phyloP scores from a whole-genome alignment of 2,329 filamentous ascomycete species.

The Neofusicoccum cordaticola region DNA sequence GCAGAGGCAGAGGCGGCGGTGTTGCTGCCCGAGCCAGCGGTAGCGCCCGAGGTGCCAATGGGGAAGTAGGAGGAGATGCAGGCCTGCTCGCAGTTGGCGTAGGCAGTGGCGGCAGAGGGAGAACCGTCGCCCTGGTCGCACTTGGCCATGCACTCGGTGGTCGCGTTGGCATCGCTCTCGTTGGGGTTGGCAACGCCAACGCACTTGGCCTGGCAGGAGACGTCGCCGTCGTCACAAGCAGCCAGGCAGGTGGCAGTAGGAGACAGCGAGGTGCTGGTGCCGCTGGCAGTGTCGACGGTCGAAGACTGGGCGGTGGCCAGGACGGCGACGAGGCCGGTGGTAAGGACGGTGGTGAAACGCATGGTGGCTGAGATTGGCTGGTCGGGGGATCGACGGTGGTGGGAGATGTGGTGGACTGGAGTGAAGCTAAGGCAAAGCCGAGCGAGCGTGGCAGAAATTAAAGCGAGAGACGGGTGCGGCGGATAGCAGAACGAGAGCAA shows the following conservation, averaged over 20 bases:
- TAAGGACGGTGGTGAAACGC: slow-evolving; percentile 44
- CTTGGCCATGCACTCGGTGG: slow-evolving; percentile 50
- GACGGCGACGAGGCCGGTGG: slow-evolving; percentile 44
- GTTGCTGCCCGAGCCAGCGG: slow-evolving; percentile 19
- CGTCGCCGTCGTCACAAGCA: slow-evolving; percentile 43
- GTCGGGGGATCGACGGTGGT: slow-evolving; percentile 11
- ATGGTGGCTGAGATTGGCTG: slow-evolving; percentile 28
- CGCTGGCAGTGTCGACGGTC: slow-evolving; percentile 33
- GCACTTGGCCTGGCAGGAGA: slow-evolving; percentile 53
- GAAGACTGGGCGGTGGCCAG: slow-evolving; percentile 22
- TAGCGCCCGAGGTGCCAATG: slow-evolving; percentile 32
- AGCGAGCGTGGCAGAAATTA: slow-evolving; percentile 20
- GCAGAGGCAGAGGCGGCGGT: slow-evolving; percentile 25
- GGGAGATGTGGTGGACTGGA: neutral
- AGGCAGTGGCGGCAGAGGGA: slow-evolving; percentile 44
- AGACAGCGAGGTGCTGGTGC: slow-evolving; percentile 29
- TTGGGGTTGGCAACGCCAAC: slow-evolving; percentile 52
- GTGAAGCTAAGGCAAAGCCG: neutral
- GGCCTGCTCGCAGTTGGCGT: slow-evolving; percentile 46
- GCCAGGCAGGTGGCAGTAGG: slow-evolving; percentile 33
- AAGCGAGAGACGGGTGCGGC: slow-evolving; percentile 15
- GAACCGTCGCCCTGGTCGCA: slow-evolving; percentile 55
- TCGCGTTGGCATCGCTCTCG: slow-evolving; percentile 49
- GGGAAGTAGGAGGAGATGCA: slow-evolving; percentile 53
- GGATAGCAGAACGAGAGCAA: neutral